Evolutionary conservation across 768 basidiomycete genomes (phyloP).

Genomic region (Suillus plorans): DNA sequence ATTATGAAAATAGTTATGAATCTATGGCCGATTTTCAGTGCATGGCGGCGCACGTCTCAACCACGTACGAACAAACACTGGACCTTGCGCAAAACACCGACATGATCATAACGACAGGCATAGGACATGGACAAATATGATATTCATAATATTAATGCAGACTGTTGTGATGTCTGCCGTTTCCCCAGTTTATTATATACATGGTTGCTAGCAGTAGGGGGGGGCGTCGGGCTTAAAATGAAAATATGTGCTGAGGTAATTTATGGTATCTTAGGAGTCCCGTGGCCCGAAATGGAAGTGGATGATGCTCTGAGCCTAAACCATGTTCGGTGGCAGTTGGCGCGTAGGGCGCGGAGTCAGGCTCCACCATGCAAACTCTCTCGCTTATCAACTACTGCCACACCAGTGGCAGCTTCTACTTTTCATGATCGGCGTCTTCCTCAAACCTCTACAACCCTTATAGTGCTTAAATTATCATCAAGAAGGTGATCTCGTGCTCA

Average conservation of each 20-base stretch:
- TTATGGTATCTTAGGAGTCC: not conserved
- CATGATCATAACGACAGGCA: not conserved
- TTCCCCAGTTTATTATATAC: not conserved
- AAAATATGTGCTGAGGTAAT: not conserved
- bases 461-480: not conserved
- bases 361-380: not conserved
- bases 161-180: not conserved
- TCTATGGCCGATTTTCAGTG: not conserved
- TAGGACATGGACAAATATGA: not conserved
- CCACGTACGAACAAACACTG: not conserved
- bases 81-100: not conserved
- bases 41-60: not conserved
- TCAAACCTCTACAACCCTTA: not conserved
- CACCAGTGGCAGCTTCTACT: not conserved
- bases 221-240: not conserved
- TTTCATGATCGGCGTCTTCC: slow-evolving; percentile 1
- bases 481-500: not conserved
- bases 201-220: not conserved
- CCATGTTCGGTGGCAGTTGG: too few relatives aligned
- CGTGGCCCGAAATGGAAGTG: not conserved
- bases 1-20: not conserved
- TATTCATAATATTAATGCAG: not conserved
- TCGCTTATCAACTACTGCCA: not conserved
- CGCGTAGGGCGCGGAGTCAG: not conserved
- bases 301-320: not conserved